Base-by-base conservation (phyloP, 768 basidiomycete species). In the Leccinum disarticulatum region DNA sequence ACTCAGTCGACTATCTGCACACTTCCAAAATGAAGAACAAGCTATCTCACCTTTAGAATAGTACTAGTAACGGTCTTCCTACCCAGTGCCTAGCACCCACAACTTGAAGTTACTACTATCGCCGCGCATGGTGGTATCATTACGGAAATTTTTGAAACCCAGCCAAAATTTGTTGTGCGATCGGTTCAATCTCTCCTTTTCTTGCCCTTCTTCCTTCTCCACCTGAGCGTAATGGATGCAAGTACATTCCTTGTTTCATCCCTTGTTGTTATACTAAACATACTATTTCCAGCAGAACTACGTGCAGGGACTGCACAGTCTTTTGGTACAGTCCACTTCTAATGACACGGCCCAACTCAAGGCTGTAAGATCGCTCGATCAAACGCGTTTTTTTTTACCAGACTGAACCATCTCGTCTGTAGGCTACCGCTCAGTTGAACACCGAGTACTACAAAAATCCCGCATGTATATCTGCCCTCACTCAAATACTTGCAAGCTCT, bases 371-470 rank as follows among this genome's bases (percentile, higher is more conserved):
- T 60, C 62, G 52, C 28, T 46, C 47, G 61, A 75, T 70, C 68
- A 22, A 41, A 68, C 67, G 65, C 66, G 67, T 70, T 57, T 59
- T 68, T 67, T 36, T 3, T 41, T 38, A 19, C 46, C 52, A 41
- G 14, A 61, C 59, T 64, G 19, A 69, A 48, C 53, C 47, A 30
- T 19, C 33, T 57, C 60, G 27, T 61, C 43, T 27, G 19, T 62
- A 98, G 95, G 94, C 96, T 6, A 99, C 97, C 14, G 83, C 91
- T 6, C 85, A 87, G 66, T 82, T 99, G 57, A 97, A 96, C 76
- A 87, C 87, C 66, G 89, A 95, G 55, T 98, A 86, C 77, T 98
- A 95, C 84, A 94, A 92, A 77, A 87, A 87, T 70, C 84, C 95
- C 7, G 78, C 81, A 78, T 97, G 95, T 72, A 95, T 99, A 63